Conservation (phyloP, 495 filamentous ascomycete genomes). For the Lichina pygmaea region DNA sequence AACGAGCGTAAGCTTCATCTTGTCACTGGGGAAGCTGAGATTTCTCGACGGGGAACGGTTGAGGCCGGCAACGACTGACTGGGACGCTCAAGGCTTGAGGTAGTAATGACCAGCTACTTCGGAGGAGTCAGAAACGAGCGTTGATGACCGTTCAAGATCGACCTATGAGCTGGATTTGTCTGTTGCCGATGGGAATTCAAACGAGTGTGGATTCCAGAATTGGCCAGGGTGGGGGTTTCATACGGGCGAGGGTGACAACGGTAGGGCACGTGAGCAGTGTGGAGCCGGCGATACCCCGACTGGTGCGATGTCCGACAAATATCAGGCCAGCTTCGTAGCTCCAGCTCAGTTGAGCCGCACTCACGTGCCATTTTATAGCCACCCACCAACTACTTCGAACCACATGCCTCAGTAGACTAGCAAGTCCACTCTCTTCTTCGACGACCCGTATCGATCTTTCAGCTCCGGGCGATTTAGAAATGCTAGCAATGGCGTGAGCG, state of each 20-base stretch:
- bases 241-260: background rate
- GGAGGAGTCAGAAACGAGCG: background rate
- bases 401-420: slow-evolving; percentile 24
- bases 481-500: slow-evolving; percentile 42
- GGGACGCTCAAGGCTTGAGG: no score
- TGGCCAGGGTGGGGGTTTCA: background rate
- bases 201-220: background rate
- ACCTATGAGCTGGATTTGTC: no score
- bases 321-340: no score
- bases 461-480: slow-evolving; percentile 40
- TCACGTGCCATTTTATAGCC: no score
- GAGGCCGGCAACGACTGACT: no score
- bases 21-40: no score
- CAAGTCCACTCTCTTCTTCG: slow-evolving; percentile 22
- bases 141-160: background rate
- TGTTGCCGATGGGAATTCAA: background rate
- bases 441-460: slow-evolving; percentile 34
- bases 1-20: no score
- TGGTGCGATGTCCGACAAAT: no score
- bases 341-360: no score
- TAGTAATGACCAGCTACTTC: no score
- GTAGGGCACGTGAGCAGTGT: background rate
- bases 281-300: background rate
- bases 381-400: no score
- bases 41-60: no score